Percentiles rank a stretch among this genome's conserved stretches.
phyloP scores from a whole-genome alignment of 805 yeast species.

The Vanderwaltozyma verrucispora region DNA sequence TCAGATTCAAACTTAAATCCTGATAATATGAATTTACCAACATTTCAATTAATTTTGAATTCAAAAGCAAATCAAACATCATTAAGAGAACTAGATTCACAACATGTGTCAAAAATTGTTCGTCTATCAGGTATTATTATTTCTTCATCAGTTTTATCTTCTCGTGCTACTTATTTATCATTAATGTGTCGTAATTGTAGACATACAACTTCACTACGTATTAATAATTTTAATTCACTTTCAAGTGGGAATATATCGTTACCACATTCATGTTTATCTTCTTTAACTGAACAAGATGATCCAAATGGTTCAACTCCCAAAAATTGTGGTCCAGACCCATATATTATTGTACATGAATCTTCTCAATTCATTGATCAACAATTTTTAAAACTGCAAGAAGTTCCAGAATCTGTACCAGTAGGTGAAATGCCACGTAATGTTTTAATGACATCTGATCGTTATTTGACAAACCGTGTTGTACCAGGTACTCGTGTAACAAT shows the following conservation, averaged over 20 bases:
- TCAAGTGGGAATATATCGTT: conserved; percentile 20
- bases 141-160: conserved; percentile 77
- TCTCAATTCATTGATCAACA: conserved; percentile 94
- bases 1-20: conserved; percentile 4
- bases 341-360: conserved; percentile 85
- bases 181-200: conserved; percentile 83
- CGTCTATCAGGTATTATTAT: conserved; percentile 89
- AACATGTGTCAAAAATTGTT: conserved; percentile 80
- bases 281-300: conserved; percentile 6
- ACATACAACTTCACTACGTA: conserved; percentile 55
- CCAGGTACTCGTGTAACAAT: conserved; percentile 94
- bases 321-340: conserved; percentile 85
- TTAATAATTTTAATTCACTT: conserved; percentile 27
- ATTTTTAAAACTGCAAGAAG: conserved; percentile 82
- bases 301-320: conserved; percentile 9
- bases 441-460: conserved; percentile 76
- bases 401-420: conserved; percentile 98
- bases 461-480: conserved; percentile 77
- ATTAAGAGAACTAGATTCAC: conserved; percentile 75
- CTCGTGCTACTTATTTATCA: conserved; percentile 77
- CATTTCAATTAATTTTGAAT: conserved; percentile 68
- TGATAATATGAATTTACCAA: conserved; percentile 46
- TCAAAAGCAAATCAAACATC: conserved; percentile 64
- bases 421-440: conserved; percentile 98
- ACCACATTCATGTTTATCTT: conserved; percentile 27